These are phyloP conservation scores for Sugiyamaella japonica DNA, from an alignment of 1,139 yeast genomes.

Conservation along the genomic window DNA sequence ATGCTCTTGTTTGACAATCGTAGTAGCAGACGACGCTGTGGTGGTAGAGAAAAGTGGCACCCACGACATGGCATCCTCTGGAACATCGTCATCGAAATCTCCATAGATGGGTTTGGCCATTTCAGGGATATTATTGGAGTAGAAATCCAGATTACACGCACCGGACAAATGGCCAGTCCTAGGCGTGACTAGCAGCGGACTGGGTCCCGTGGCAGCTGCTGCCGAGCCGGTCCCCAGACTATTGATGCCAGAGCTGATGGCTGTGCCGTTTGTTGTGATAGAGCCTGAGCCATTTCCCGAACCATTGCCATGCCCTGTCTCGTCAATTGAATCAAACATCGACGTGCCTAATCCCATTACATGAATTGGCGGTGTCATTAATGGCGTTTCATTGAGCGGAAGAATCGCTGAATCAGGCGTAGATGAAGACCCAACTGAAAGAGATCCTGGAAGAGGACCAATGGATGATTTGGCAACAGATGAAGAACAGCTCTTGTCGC, in stretches of 20 bases:
- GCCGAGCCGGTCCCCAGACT: background rate
- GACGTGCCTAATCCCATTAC: constrained; percentile 8
- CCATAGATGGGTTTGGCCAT: constrained; percentile 20
- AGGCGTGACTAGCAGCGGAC: constrained; percentile 10
- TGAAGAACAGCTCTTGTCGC: no score
- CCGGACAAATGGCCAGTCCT: constrained; percentile 6
- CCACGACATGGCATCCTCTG: constrained; percentile 19
- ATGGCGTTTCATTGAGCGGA: constrained; percentile 17
- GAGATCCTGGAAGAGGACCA: background rate
- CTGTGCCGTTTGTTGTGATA: no score
- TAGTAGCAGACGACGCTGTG: background rate
- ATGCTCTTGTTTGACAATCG: constrained; percentile 1
- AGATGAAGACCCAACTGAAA: background rate
- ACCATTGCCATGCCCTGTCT: background rate
- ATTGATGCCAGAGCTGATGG: background rate
- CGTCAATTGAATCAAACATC: constrained; percentile 4
- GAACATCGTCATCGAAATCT: constrained; percentile 6
- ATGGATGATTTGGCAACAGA: background rate
- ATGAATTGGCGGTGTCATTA: constrained; percentile 20
- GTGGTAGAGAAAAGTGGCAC: constrained; percentile 13
- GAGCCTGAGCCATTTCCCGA: background rate
- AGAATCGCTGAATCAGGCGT: constrained; percentile 10
- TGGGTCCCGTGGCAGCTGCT: background rate
- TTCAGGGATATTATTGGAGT: constrained; percentile 7
- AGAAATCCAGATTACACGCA: background rate